Percentiles rank a stretch among this genome's conserved stretches.
phyloP scores from a whole-genome alignment of 371 early-diverging fungal genomes.

The Mucor plumbeus region DNA sequence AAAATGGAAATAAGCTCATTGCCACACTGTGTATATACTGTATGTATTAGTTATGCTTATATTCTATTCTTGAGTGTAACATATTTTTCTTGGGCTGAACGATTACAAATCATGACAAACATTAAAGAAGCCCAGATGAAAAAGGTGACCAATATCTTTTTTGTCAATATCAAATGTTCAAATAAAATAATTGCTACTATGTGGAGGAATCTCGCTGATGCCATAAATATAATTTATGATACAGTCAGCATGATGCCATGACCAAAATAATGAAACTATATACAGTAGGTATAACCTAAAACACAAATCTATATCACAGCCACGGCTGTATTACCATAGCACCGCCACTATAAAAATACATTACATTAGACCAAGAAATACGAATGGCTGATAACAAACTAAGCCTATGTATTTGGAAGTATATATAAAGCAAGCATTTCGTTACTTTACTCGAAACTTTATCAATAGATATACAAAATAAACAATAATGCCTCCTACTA shows the following conservation, averaged over 20 bases:
- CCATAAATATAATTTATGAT: not conserved
- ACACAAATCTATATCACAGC: not conserved
- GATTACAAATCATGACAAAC: not conserved
- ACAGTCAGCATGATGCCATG: not conserved
- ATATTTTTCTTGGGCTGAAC: not conserved
- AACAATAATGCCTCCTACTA: conserved; percentile 1
- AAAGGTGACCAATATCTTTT: no score
- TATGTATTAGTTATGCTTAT: not conserved
- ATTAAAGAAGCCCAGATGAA: no score
- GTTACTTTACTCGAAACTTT: not conserved
- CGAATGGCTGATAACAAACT: no score
- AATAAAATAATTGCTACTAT: not conserved
- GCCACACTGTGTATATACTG: not conserved
- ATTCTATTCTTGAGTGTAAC: not conserved
- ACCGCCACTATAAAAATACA: not conserved
- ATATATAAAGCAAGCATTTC: not conserved
- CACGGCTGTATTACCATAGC: not conserved
- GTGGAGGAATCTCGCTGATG: no score
- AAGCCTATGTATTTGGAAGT: not conserved
- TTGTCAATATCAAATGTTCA: no score
- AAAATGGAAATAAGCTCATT: not conserved
- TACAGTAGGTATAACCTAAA: no score
- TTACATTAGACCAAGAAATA: not conserved
- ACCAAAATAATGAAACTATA: not conserved
- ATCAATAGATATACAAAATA: not conserved